A percentile compares a stretch with the other conserved stretches of the same genome.
phyloP scores from a whole-genome alignment of 192 early-diverging fungal genomes.

The Podila epicladia region DNA sequence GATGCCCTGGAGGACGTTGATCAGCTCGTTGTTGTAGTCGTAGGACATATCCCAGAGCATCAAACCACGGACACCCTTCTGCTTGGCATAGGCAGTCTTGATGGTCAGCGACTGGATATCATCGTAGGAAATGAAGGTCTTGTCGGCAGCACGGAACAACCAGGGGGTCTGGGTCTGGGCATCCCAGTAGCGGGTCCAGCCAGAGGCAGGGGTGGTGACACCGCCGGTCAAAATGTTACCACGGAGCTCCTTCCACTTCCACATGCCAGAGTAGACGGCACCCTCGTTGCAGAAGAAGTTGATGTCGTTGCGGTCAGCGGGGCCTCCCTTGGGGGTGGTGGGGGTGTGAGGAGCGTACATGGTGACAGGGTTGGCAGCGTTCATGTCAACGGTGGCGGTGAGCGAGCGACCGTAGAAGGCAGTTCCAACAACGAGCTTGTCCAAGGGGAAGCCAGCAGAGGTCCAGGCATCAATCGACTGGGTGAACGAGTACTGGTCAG shows the following conservation, averaged over 20 bases:
- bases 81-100: conserved; percentile 68
- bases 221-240: conserved; percentile 66
- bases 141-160: conserved; percentile 69
- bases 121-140: conserved; percentile 82
- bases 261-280: conserved; percentile 65
- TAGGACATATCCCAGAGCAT: conserved; percentile 68
- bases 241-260: conserved; percentile 76
- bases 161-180: conserved; percentile 76
- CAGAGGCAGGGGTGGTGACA: conserved; percentile 65
- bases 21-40: conserved; percentile 50
- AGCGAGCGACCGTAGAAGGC: conserved; percentile 71
- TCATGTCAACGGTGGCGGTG: conserved; percentile 29
- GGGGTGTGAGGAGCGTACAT: conserved; percentile 48
- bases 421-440: conserved; percentile 67
- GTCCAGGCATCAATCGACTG: conserved; percentile 67
- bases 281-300: conserved; percentile 62
- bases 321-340: conserved; percentile 61
- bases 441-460: conserved; percentile 62
- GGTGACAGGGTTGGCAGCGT: conserved; percentile 19
- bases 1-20: conserved; percentile 48
- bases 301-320: conserved; percentile 60
- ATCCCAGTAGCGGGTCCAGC: conserved; percentile 76
- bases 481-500: conserved; percentile 52
- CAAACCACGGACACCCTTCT: conserved; percentile 67
- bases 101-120: conserved; percentile 70